Conservation (phyloP, 2,329 filamentous ascomycete genomes). For the Aspergillus sp. region DNA sequence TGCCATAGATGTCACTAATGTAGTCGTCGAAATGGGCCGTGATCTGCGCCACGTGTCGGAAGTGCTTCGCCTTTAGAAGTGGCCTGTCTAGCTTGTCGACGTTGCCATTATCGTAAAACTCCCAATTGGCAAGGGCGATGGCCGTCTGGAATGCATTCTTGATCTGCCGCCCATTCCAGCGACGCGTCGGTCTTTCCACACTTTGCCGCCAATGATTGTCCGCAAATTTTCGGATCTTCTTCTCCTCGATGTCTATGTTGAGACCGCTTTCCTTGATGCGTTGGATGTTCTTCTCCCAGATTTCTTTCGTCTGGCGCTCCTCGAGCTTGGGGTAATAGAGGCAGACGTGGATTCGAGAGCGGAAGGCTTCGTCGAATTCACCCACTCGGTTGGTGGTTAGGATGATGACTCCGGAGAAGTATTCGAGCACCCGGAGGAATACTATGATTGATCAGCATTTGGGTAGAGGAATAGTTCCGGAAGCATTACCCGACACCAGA, state of each 20-base stretch:
- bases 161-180: not conserved
- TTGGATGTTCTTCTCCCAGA: not conserved
- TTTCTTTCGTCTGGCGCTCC: not conserved
- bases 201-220: not conserved
- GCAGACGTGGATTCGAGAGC: constrained; percentile 7
- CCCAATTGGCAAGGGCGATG: not conserved
- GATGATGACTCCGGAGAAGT: constrained; percentile 10
- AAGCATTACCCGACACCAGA: constrained; percentile 19
- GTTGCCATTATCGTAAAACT: not conserved
- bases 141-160: not conserved
- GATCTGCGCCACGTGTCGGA: not conserved
- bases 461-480: too few species aligned
- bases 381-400: constrained; percentile 11
- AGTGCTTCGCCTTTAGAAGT: not conserved
- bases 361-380: constrained; percentile 7
- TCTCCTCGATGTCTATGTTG: not conserved
- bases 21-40: not conserved
- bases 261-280: not conserved
- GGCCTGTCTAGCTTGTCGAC: not conserved
- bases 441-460: not conserved
- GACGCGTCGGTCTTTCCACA: not conserved
- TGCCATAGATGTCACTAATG: not conserved
- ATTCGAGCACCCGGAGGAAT: constrained; percentile 8
- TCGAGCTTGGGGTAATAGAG: constrained; percentile 6
- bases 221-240: not conserved